Percentiles rank a stretch among this genome's conserved stretches.
These are phyloP conservation scores for Tephrocybe sp. DNA, from an alignment of 768 basidiomycete species.

Conservation along the genomic window DNA sequence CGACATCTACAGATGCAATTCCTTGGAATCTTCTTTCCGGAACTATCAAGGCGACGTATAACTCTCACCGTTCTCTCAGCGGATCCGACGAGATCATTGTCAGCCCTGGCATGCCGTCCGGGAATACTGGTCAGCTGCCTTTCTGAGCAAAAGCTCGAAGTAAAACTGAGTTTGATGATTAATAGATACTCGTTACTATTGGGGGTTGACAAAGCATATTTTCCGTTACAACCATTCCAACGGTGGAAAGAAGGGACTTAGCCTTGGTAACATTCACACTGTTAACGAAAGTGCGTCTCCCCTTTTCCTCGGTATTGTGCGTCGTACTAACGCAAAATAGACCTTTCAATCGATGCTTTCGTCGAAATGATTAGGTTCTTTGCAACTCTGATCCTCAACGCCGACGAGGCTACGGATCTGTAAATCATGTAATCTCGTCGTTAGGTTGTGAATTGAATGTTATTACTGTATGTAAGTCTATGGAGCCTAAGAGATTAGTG, in stretches of 20 bases:
- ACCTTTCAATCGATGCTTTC: constrained; percentile 47
- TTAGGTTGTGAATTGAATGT: not conserved
- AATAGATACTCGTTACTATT: constrained; percentile 59
- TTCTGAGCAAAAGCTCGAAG: too few relatives aligned
- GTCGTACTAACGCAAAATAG: constrained; percentile 29
- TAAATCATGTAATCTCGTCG: not conserved
- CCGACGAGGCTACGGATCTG: constrained; percentile 48
- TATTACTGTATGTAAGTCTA: too few relatives aligned
- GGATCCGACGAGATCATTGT: constrained; percentile 39
- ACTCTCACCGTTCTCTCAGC: constrained; percentile 41
- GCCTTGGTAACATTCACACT: constrained; percentile 56
- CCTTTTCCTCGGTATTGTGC: constrained; percentile 2
- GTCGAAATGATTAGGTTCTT: constrained; percentile 71
- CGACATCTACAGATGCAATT: constrained; percentile 40
- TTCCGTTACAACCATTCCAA: constrained; percentile 65
- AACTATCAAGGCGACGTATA: constrained; percentile 62
- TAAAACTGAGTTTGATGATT: not conserved
- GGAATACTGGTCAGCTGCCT: constrained; percentile 54
- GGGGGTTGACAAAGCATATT: constrained; percentile 58
- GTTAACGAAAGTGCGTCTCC: constrained; percentile 63
- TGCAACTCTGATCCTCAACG: constrained; percentile 62
- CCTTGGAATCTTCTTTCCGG: constrained; percentile 58
- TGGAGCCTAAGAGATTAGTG: not conserved
- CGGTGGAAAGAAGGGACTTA: constrained; percentile 28
- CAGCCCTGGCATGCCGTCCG: constrained; percentile 57